Conservation (phyloP, 2,329 filamentous ascomycete species). For the Fusarium begoniae region DNA sequence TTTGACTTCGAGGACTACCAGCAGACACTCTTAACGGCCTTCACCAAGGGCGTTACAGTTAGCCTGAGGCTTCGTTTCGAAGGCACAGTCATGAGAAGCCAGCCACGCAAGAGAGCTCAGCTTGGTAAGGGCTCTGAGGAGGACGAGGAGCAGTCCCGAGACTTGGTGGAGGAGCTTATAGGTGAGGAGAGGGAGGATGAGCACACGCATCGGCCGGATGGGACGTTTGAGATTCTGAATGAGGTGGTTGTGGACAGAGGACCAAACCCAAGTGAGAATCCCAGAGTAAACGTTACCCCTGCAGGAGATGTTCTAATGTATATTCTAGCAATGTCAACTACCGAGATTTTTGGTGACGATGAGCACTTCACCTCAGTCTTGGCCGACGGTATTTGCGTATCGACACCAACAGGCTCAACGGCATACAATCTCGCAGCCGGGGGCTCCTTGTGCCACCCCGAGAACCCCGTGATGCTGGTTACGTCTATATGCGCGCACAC, state of each 20-base stretch:
- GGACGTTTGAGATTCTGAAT: conserved; percentile 90
- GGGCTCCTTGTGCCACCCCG: conserved; percentile 93
- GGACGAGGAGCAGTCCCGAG: conserved; percentile 58
- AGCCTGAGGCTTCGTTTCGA: conserved; percentile 90
- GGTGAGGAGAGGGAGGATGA: conserved; percentile 86
- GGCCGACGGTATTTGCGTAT: conserved; percentile 92
- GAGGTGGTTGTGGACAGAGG: conserved; percentile 97
- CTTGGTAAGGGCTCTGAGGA: conserved; percentile 41
- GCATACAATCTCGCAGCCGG: conserved; percentile 96
- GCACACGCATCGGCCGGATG: conserved; percentile 84
- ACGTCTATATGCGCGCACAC: conserved; percentile 96
- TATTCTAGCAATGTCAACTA: conserved; percentile 81
- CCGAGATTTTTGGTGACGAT: conserved; percentile 93
- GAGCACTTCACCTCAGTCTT: conserved; percentile 94
- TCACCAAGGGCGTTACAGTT: conserved; percentile 86
- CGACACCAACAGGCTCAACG: conserved; percentile 92
- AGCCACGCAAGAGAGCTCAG: conserved; percentile 53
- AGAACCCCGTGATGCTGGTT: conserved; percentile 94
- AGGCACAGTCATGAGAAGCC: conserved; percentile 89
- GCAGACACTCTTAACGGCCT: conserved; percentile 74
- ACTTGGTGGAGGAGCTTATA: conserved; percentile 89
- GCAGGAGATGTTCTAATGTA: conserved; percentile 10
- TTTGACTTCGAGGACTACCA: conserved; percentile 87
- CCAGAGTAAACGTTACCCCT: not conserved
- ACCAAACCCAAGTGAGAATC: conserved; percentile 82